Percentiles rank a stretch among this genome's conserved stretches.
These are phyloP conservation scores for Trypanosoma rangeli DNA, from an alignment of 208 protist genomes.

Conservation along the genomic window DNA sequence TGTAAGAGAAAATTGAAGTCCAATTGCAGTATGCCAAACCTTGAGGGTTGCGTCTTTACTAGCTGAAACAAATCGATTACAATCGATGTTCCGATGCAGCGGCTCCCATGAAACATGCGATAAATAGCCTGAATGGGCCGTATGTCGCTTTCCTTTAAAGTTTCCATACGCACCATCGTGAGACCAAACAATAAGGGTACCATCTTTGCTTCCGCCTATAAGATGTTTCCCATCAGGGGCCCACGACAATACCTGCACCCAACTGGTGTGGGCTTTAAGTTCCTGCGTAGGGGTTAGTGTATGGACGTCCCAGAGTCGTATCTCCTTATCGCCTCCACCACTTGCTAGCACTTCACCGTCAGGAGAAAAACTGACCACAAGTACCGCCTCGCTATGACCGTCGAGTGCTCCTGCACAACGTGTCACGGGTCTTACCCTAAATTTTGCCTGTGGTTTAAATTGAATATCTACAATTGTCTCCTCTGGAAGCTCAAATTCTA, in stretches of 20 bases:
- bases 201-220: slow-evolving; percentile 94
- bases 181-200: slow-evolving; percentile 92
- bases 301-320: slow-evolving; percentile 98
- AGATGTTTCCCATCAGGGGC: slow-evolving; percentile 94
- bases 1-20: slow-evolving; percentile 86
- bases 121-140: slow-evolving; percentile 95
- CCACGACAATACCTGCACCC: slow-evolving; percentile 97
- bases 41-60: slow-evolving; percentile 94
- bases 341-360: slow-evolving; percentile 94
- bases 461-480: slow-evolving; percentile 88
- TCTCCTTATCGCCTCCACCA: slow-evolving; percentile 95
- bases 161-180: slow-evolving; percentile 69
- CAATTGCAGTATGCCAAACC: slow-evolving; percentile 75
- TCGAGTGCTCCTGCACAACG: slow-evolving; percentile 92
- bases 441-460: slow-evolving; percentile 97
- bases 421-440: slow-evolving; percentile 95
- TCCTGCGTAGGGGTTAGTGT: slow-evolving; percentile 94
- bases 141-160: slow-evolving; percentile 81
- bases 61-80: slow-evolving; percentile 87
- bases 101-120: slow-evolving; percentile 97
- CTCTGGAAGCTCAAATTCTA: slow-evolving; percentile 75
- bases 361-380: slow-evolving; percentile 94
- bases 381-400: slow-evolving; percentile 95
- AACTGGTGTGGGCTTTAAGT: slow-evolving; percentile 92
- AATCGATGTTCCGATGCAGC: slow-evolving; percentile 85